Percentiles rank a stretch among this genome's conserved stretches.
These are phyloP conservation scores for Mollisiaceae sp. DNA, from an alignment of 2,329 filamentous ascomycete genomes.

Conservation along the genomic window DNA sequence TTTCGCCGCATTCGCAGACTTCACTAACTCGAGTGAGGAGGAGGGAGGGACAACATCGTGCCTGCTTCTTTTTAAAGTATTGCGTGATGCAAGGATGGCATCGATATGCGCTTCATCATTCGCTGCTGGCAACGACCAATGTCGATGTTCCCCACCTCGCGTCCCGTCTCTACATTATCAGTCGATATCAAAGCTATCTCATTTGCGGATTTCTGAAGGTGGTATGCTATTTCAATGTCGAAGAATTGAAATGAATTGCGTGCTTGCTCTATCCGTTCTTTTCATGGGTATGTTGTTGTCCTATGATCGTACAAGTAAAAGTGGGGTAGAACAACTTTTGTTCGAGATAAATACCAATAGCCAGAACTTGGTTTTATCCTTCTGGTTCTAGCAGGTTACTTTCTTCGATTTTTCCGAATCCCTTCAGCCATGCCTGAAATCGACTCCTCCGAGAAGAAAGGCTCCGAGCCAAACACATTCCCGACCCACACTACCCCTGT, in stretches of 20 bases:
- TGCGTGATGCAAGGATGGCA: not conserved
- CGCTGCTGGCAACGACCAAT: too few relatives aligned
- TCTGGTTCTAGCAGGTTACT: not conserved
- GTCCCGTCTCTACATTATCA: not conserved
- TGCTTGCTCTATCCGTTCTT: not conserved
- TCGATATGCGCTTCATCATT: not conserved
- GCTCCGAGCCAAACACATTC: not conserved
- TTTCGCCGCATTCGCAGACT: too few relatives aligned
- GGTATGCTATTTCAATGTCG: not conserved
- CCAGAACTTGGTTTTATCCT: not conserved
- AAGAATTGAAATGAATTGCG: slow-evolving; percentile 1
- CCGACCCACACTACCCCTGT: not conserved
- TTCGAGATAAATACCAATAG: not conserved
- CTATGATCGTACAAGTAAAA: not conserved
- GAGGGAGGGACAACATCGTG: not conserved
- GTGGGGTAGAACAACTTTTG: not conserved
- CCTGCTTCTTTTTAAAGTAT: not conserved
- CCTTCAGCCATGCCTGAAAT: not conserved
- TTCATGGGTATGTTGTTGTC: not conserved
- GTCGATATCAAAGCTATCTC: slow-evolving; percentile 1
- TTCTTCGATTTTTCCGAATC: not conserved
- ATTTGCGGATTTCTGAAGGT: not conserved
- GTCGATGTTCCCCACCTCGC: not conserved
- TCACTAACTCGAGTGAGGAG: too few relatives aligned
- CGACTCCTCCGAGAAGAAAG: slow-evolving; percentile 4